These are phyloP conservation scores for Elaeis guineensis DNA, from an alignment of 176 grass and related monocot species.

Conservation along the genomic window DNA sequence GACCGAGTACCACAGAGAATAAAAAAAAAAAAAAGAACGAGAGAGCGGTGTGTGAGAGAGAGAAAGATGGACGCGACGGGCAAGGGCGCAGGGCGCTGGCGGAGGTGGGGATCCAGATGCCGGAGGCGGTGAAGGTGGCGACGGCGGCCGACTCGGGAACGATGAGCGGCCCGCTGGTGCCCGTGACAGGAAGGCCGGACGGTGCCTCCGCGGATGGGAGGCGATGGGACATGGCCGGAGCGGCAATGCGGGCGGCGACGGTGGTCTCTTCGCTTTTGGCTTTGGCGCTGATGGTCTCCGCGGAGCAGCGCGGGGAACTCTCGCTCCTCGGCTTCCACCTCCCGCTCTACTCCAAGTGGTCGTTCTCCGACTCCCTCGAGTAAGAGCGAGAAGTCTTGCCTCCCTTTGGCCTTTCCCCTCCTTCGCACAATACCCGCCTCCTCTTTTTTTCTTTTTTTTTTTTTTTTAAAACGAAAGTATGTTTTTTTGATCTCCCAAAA, in stretches of 20 bases:
- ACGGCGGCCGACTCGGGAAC: constrained; percentile 13
- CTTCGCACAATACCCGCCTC: no score
- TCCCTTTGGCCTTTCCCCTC: constrained; percentile 1
- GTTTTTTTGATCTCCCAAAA: no score
- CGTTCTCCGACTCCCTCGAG: constrained; percentile 68
- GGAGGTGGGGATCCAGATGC: constrained; percentile 52
- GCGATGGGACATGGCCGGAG: constrained; percentile 33
- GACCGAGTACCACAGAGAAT: no score
- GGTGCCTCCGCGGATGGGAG: not conserved
- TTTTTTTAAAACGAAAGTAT: no score
- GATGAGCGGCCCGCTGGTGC: not conserved
- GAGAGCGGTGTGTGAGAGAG: no score
- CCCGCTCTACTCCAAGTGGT: constrained; percentile 82
- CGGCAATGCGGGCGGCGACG: constrained; percentile 27
- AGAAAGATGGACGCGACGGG: no score
- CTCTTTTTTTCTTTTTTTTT: no score
- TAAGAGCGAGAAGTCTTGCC: constrained; percentile 19
- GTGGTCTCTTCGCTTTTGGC: constrained; percentile 41
- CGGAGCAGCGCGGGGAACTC: constrained; percentile 57
- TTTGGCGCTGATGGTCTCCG: constrained; percentile 46
- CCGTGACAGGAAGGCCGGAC: no score
- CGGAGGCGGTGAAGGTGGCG: constrained; percentile 20
- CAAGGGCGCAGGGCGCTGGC: not conserved
- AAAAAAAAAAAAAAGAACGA: no score
- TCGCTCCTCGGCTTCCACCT: constrained; percentile 51